Evolutionary conservation across 106 monocot species (phyloP), one percentile per base, ranked within the genome.

Genomic region (Allium fistulosum): DNA sequence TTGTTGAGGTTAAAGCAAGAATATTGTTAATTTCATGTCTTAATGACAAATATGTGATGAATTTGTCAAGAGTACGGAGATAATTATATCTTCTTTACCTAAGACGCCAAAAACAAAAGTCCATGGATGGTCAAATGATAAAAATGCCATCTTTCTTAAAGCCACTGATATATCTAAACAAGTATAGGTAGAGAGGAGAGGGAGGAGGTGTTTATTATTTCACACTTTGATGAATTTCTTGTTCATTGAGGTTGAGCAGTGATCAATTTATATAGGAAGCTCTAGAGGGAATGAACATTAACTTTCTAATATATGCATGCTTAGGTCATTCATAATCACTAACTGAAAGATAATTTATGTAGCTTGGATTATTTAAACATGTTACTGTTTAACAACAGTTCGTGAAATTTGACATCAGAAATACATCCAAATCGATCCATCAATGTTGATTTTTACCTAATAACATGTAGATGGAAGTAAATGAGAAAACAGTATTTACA

Each of bases 111-210:
- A 68, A 56, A 68, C 26, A 45, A 68, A 45, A 15, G 7, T 26
- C 68, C 68, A 68, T 10, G 68, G 55, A 56, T 68, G 52, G 55
- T 68, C 68, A 56, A 68, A 45, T 2, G 68, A 68, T 26, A 66
- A 66, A 51, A 17, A 3, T 2, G 66, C 66, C 66, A 66, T 66
- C 9, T 66, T 1, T 1, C 22, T 22, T 22, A 1, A 22, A 1
- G 22, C 22, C 22, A 1, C 22, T 22, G 1, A 22, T 22, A 22
- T 22, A 22, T 22, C 22, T 22, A 22, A 0, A 22, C 66, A 17
- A 53, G 68, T 12, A 13, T 2, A 15, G 4, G 55, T 22, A 56
- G 16, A 18, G 17, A 22, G 11, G 46, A 37, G n/a, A 4, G n/a
- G 26, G 67, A 18, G 51, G 22, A 37, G 37, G 50, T 18, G 4